A percentile compares a stretch with the other conserved stretches of the same genome.
These are phyloP conservation scores for Yarrowia sp. DNA, from an alignment of 805 yeast genomes.

Conservation along the genomic window DNA sequence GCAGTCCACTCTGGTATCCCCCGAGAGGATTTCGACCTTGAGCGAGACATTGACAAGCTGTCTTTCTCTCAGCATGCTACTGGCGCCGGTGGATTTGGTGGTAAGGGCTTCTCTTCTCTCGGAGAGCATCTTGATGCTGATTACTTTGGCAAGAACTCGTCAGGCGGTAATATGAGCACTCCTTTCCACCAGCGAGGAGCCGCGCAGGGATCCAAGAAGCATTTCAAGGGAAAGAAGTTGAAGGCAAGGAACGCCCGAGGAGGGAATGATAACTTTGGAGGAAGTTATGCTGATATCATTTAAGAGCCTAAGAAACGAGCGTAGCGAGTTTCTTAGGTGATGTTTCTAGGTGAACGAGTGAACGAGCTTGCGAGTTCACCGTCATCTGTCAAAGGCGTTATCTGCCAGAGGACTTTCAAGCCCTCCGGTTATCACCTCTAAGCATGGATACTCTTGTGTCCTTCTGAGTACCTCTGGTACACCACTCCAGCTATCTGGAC, in stretches of 20 bases:
- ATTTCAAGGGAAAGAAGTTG: slow-evolving; percentile 73
- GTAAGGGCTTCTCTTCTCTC: slow-evolving; percentile 53
- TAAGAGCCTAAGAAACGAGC: background rate
- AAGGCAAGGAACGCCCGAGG: slow-evolving; percentile 40
- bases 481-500: no score
- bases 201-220: slow-evolving; percentile 50
- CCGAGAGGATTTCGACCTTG: slow-evolving; percentile 55
- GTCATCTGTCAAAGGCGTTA: no score
- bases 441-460: no score
- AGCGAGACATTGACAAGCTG: slow-evolving; percentile 65
- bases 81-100: slow-evolving; percentile 42
- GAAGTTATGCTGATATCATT: slow-evolving; percentile 19
- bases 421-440: no score
- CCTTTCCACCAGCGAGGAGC: slow-evolving; percentile 62
- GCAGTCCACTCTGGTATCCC: slow-evolving; percentile 31
- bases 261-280: slow-evolving; percentile 25
- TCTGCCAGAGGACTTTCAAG: no score
- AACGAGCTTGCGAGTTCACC: no score
- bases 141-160: slow-evolving; percentile 68
- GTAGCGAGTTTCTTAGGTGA: background rate
- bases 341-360: background rate
- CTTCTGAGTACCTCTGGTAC: no score
- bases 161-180: slow-evolving; percentile 58
- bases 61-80: slow-evolving; percentile 79
- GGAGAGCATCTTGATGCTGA: slow-evolving; percentile 83